Evolutionary conservation across 192 early-diverging fungal species (phyloP).

Genomic region (Spizellomyces sp.): DNA sequence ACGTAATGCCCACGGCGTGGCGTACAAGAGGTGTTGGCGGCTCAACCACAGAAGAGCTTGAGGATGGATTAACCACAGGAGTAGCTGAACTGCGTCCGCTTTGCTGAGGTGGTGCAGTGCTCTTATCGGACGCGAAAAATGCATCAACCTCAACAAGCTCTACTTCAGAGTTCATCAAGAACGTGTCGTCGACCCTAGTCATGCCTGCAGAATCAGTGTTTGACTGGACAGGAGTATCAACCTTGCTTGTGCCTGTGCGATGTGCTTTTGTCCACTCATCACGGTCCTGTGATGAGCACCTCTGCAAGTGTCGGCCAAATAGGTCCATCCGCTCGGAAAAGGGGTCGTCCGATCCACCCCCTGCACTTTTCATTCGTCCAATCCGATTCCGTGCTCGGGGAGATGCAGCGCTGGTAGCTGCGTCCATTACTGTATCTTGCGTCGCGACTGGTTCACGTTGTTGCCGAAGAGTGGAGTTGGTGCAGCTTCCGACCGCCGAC

Average conservation of each 20-base stretch:
- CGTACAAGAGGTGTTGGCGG: neutral
- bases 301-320: neutral
- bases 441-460: neutral
- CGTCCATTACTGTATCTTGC: neutral
- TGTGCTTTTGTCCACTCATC: no score
- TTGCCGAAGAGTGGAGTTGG: neutral
- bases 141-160: neutral
- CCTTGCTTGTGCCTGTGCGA: no score
- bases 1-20: conserved; percentile 11
- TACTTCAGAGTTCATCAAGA: neutral
- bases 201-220: no score
- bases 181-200: neutral
- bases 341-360: neutral
- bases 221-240: no score
- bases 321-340: neutral
- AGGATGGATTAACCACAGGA: neutral
- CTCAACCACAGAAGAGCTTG: neutral
- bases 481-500: neutral
- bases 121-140: neutral
- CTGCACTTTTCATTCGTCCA: neutral
- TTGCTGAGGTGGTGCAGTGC: neutral
- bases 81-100: neutral
- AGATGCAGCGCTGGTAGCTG: neutral
- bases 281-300: no score
- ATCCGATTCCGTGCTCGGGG: neutral